Evolutionary conservation across 2,329 filamentous ascomycete species (phyloP).

Genomic region (Sporothrix globosa): DNA sequence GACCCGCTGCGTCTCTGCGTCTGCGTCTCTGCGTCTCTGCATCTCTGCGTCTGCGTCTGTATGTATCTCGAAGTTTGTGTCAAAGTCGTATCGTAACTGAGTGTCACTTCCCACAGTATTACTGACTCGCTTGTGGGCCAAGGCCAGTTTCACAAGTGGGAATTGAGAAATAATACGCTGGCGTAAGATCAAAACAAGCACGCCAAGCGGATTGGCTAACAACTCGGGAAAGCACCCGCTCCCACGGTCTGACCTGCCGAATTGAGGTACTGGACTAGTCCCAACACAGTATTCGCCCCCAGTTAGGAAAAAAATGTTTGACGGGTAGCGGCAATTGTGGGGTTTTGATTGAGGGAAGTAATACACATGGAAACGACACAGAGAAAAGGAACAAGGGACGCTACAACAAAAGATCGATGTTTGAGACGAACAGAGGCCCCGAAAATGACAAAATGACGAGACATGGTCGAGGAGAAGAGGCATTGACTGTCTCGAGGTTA

Average conservation of each 20-base stretch:
- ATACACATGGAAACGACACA: constrained; percentile 28
- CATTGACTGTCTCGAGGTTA: background rate
- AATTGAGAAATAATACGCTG: constrained; percentile 19
- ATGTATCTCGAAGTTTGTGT: background rate
- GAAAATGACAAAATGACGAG: background rate
- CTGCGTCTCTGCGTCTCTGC: too few relatives aligned
- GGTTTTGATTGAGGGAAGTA: background rate
- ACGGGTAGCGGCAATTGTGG: constrained; percentile 29
- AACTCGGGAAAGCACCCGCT: constrained; percentile 9
- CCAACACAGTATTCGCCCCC: constrained; percentile 19
- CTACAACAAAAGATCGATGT: background rate
- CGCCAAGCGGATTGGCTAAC: constrained; percentile 23
- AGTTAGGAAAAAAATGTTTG: background rate
- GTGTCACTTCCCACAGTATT: background rate
- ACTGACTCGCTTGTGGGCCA: background rate
- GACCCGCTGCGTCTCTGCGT: background rate
- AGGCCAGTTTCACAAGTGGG: background rate
- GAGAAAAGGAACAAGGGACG: constrained; percentile 8
- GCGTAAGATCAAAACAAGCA: constrained; percentile 21
- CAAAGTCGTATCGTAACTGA: background rate
- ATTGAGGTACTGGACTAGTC: constrained; percentile 26
- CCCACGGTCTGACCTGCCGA: constrained; percentile 32
- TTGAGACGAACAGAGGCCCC: constrained; percentile 7
- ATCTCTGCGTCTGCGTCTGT: background rate
- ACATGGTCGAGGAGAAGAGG: background rate